Base-by-base conservation (phyloP, 768 basidiomycete genomes). In the Amyloporia xantha region DNA sequence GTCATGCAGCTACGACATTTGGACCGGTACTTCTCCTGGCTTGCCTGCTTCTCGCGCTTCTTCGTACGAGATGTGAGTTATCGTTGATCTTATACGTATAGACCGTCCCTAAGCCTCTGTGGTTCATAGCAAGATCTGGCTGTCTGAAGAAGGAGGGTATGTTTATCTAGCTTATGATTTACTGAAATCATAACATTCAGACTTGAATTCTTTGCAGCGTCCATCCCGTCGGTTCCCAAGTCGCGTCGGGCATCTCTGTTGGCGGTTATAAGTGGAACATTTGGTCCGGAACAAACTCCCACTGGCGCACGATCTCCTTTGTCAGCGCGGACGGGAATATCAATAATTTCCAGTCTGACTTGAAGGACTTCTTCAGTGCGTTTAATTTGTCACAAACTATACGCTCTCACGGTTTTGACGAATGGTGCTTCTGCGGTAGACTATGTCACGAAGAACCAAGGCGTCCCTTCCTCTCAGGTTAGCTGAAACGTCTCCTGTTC, bases 271-370 rank as follows among this genome's bases (percentile, higher is more conserved):
- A 70, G 1, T 82, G 79, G 79, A 71, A 75, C 52, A 64, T 81
- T 25, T 82, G 78, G 78, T 65, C 60, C 41, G 78, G 78, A 19
- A 72, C 76, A 2, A 77, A 77, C 58, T 46, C 64, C 17, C 75
- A 75, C 65, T 79, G 77, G 77, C 58, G 78, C 59, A 77, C 78
- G 11, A 61, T 76, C 52, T 78, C 77, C 7, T 81, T 81, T 62
- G 74, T 80, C 54, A 48, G 62, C 3, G 12, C 38, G 7, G 28
- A 23, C 37, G 77, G 74, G 0, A 62, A 79, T 54, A 69, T 81
- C 61, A 75, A 60, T 30, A 59, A 70, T 57, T 82, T 81, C 67
- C 68, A 60, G 47, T 75, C 58, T 17, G 77, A 81, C 54, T 62
- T 82, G 57, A 76, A 74, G 39, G 71, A 61, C 19, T 80, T 81